Evolutionary conservation across 108 stramenopile species (phyloP).

Genomic region (Fistulifera pelliculosa): DNA sequence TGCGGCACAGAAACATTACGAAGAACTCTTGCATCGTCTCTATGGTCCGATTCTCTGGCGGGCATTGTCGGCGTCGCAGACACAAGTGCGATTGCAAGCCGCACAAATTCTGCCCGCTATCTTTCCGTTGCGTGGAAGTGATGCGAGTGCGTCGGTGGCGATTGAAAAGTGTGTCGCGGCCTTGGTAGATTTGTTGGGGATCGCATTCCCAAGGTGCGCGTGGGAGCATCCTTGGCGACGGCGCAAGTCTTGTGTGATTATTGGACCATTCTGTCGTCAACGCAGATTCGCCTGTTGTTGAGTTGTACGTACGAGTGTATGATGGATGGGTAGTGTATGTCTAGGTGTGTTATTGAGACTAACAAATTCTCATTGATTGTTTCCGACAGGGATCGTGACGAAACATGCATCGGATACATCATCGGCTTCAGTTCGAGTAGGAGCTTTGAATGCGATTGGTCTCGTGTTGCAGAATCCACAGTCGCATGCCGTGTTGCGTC

Average conservation of each 20-base stretch:
- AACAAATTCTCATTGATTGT: too few species aligned
- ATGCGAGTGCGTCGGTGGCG: slow-evolving; percentile 33
- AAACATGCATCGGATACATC: slow-evolving; percentile 79
- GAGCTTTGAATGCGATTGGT: slow-evolving; percentile 67
- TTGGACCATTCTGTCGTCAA: slow-evolving; percentile 83
- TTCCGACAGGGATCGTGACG: slow-evolving; percentile 53
- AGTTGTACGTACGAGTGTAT: slow-evolving; percentile 14
- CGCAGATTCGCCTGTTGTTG: slow-evolving; percentile 70
- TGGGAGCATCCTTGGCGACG: slow-evolving; percentile 71
- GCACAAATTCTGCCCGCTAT: slow-evolving; percentile 65
- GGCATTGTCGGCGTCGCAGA: slow-evolving; percentile 70
- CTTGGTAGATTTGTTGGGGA: slow-evolving; percentile 67
- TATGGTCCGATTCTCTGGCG: slow-evolving; percentile 93
- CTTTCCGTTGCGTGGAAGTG: slow-evolving; percentile 83
- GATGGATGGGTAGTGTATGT: too few species aligned
- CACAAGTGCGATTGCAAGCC: slow-evolving; percentile 79
- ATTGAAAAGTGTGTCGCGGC: slow-evolving; percentile 65
- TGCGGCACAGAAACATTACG: slow-evolving; percentile 16
- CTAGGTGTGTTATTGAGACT: too few species aligned
- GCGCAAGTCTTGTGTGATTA: slow-evolving; percentile 58
- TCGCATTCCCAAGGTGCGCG: slow-evolving; percentile 62
- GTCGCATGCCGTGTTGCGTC: slow-evolving; percentile 79
- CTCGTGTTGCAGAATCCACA: slow-evolving; percentile 64
- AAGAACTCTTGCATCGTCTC: slow-evolving; percentile 67
- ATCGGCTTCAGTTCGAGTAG: slow-evolving; percentile 71